Percentiles rank a stretch among this genome's conserved stretches.
Conservation (phyloP, 495 filamentous ascomycete species). For the Cenococcum geophilum region DNA sequence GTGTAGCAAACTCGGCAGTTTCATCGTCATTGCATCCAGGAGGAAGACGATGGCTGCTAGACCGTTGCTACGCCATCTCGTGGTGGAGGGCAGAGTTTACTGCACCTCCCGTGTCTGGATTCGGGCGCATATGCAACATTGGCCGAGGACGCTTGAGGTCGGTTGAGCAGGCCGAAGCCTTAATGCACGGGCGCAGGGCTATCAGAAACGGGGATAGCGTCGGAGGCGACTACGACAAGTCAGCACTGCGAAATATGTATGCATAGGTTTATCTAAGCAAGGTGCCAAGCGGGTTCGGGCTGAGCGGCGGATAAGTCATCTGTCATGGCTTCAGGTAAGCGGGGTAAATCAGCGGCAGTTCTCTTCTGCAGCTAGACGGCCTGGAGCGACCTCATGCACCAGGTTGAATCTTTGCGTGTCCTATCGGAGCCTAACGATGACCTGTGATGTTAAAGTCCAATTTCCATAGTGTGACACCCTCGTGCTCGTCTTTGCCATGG, state of each 20-base stretch:
- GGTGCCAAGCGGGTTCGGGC: background rate
- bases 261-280: slow-evolving; percentile 24
- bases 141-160: no score
- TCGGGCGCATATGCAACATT: no score
- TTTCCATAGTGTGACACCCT: background rate
- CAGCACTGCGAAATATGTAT: slow-evolving; percentile 29
- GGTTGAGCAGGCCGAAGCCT: no score
- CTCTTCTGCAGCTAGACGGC: background rate
- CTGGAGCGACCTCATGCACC: background rate
- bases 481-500: background rate
- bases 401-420: background rate
- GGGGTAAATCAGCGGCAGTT: background rate
- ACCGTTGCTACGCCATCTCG: no score
- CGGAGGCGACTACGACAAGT: slow-evolving; percentile 12
- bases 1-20: no score
- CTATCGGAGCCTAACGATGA: background rate
- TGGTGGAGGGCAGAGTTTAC: background rate
- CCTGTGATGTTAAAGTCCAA: background rate
- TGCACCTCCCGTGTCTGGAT: no score
- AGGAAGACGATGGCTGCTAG: no score
- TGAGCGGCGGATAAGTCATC: slow-evolving; percentile 6
- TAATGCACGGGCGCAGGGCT: background rate
- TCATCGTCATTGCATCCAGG: no score
- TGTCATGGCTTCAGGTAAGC: background rate
- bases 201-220: background rate